Evolutionary conservation across 2,329 filamentous ascomycete genomes (phyloP), one percentile per base, ranked within the genome.

Genomic region (Xylariaceae sp.): DNA sequence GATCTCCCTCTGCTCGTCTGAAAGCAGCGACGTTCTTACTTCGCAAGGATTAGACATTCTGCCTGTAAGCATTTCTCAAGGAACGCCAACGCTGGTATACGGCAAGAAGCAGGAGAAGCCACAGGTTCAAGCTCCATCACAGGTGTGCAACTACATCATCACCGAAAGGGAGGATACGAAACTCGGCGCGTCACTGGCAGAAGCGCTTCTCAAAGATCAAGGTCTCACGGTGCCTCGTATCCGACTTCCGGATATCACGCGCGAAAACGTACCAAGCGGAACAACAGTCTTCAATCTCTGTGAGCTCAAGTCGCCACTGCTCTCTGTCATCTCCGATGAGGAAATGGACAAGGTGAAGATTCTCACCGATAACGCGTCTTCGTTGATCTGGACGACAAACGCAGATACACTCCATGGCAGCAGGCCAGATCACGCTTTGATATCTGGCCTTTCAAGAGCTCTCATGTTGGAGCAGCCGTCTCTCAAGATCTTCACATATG

Each of bases 381-480:
- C 19, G 5, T 45, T 61, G 1, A 31, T 61, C 1, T 61, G 59
- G 59, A 43, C 55, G 5, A 58, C 53, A 5, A 28, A 31, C 11
- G 55, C 51, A 2, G 44, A 53, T n/a, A 17, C 31, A n/a, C 13
- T 57, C 7, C 13, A 14, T 11, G 54, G 58, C 1, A 13, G 7
- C 3, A 36, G 19, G 10, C 59, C 59, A 1, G 51, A 59, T 28
- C 45, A 39, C 12, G 51, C 38, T 2, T 50, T 58, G 0, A 51
- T 19, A 1, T 22, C 13, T 17, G 57, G 59, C 2, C 34, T 61
- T 6, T 40, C 53, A 11, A 33, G 59, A 2, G 47, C 59, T 10
- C 19, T 61, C 5, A 54, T 42, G n/a, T 22, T 61, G 16, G 59
- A 61, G 36, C 59, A 61, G 39, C 59, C 59, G 1, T 46, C 57